phyloP scores from a whole-genome alignment of 345 rosid genomes.

The Populus alba region DNA sequence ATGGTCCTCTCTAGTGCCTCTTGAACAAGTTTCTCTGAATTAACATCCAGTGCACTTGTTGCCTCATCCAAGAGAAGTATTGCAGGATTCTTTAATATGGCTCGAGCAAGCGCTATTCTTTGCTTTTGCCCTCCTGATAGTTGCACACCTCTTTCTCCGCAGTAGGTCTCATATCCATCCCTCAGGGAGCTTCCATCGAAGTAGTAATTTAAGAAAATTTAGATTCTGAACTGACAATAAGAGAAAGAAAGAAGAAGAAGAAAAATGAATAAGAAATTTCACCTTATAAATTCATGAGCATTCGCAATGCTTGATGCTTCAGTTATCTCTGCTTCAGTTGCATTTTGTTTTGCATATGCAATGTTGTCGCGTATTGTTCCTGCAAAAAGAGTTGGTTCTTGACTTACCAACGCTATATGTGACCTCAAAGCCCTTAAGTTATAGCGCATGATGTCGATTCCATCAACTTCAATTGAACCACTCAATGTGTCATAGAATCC shows the following conservation, averaged over 20 bases:
- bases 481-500: background rate
- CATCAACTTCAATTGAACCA: conserved; percentile 11
- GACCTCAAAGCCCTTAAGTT: conserved; percentile 6
- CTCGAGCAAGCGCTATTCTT: conserved; percentile 13
- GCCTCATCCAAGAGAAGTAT: conserved; percentile 35
- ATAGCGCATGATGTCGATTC: background rate
- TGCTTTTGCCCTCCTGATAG: conserved; percentile 16
- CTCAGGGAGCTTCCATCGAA: background rate
- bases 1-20: conserved; percentile 18
- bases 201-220: background rate
- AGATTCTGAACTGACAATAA: background rate
- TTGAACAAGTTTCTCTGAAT: conserved; percentile 39
- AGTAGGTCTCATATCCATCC: background rate
- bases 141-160: background rate
- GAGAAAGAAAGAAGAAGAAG: background rate
- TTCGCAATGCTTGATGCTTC: conserved; percentile 35
- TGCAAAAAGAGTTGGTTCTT: conserved; percentile 33
- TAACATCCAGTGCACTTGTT: conserved; percentile 31
- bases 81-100: conserved; percentile 12
- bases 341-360: conserved; percentile 26
- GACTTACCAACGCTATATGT: conserved; percentile 26
- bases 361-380: conserved; percentile 29
- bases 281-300: conserved; percentile 31
- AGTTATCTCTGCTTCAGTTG: conserved; percentile 24
- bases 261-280: background rate